These are phyloP conservation scores for Wickerhamomyces bovis DNA, from an alignment of 805 yeast genomes.

Conservation along the genomic window DNA sequence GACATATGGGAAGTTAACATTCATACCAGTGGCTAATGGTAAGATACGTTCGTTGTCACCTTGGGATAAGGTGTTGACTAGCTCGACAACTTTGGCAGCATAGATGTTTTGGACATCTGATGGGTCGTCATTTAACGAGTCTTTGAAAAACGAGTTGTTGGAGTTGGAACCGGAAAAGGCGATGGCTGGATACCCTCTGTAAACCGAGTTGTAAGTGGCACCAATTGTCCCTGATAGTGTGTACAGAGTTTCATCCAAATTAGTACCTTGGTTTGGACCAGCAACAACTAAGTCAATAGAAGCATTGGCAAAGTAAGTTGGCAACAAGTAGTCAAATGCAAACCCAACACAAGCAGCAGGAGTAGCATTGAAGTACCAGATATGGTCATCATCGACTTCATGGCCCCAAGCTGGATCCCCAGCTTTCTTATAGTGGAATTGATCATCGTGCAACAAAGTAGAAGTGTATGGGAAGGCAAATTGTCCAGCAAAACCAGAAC, in stretches of 20 bases:
- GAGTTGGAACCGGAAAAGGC: slow-evolving; percentile 46
- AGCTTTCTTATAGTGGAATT: slow-evolving; percentile 38
- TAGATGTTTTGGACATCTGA: slow-evolving; percentile 39
- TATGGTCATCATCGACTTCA: slow-evolving; percentile 34
- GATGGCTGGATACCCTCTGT: slow-evolving; percentile 43
- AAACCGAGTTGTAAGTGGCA: slow-evolving; percentile 41
- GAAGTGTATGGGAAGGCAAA: slow-evolving; percentile 36
- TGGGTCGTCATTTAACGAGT: slow-evolving; percentile 36
- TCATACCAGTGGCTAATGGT: slow-evolving; percentile 40
- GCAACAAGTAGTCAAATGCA: slow-evolving; percentile 42
- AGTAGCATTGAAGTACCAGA: slow-evolving; percentile 53
- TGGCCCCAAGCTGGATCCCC: slow-evolving; percentile 55
- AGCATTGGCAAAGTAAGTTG: slow-evolving; percentile 37
- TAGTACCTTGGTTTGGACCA: slow-evolving; percentile 50
- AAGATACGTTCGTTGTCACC: slow-evolving; percentile 33
- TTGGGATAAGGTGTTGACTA: slow-evolving; percentile 35
- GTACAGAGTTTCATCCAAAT: slow-evolving; percentile 33
- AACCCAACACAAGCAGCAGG: slow-evolving; percentile 48
- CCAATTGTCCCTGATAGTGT: slow-evolving; percentile 48
- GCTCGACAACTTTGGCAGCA: slow-evolving; percentile 33
- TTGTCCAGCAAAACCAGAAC: slow-evolving; percentile 53
- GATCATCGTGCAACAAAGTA: slow-evolving; percentile 38
- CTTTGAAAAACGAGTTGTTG: slow-evolving; percentile 40
- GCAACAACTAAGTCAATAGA: slow-evolving; percentile 43
- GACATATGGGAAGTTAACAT: slow-evolving; percentile 44